phyloP scores from a whole-genome alignment of 148 eudicot genomes.

The Chenopodium suecicum region DNA sequence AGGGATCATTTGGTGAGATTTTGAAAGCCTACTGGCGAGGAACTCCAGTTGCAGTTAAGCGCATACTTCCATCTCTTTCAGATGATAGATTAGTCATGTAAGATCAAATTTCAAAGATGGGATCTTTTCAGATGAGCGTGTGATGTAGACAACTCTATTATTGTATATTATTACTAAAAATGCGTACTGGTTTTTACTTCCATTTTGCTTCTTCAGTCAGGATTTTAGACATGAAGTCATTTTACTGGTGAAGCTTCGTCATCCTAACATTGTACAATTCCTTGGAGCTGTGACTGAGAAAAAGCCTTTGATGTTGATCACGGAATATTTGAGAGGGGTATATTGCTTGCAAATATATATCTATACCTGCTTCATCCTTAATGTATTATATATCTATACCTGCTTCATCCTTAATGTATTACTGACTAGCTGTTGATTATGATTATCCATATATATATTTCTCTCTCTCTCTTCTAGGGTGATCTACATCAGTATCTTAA shows the following conservation, averaged over 20 bases:
- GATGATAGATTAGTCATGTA: conserved; percentile 97
- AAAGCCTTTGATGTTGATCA: conserved; percentile 95
- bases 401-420: not conserved
- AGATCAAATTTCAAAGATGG: conserved; percentile 27
- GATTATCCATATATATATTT: not conserved
- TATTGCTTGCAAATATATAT: conserved; percentile 1
- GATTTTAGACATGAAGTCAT: conserved; percentile 98
- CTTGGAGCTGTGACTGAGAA: conserved; percentile 98
- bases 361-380: not conserved
- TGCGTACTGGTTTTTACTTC: conserved; percentile 12
- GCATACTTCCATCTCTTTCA: conserved; percentile 95
- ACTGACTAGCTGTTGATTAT: not conserved
- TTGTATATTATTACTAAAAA: not conserved
- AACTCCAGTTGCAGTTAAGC: conserved; percentile 98
- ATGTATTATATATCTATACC: not conserved
- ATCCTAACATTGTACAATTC: conserved; percentile 96
- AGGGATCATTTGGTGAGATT: conserved; percentile 99
- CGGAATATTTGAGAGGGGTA: conserved; percentile 96
- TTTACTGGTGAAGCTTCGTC: conserved; percentile 97
- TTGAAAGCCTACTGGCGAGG: conserved; percentile 96
- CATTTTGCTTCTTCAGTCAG: conserved; percentile 55
- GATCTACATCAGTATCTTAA: conserved; percentile 90
- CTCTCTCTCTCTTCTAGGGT: conserved; percentile 47
- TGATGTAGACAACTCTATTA: not conserved
- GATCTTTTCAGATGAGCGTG: not conserved